Evolutionary conservation across 768 basidiomycete species (phyloP), one percentile per base, ranked within the genome.

Genomic region (Lentinus brumalis): DNA sequence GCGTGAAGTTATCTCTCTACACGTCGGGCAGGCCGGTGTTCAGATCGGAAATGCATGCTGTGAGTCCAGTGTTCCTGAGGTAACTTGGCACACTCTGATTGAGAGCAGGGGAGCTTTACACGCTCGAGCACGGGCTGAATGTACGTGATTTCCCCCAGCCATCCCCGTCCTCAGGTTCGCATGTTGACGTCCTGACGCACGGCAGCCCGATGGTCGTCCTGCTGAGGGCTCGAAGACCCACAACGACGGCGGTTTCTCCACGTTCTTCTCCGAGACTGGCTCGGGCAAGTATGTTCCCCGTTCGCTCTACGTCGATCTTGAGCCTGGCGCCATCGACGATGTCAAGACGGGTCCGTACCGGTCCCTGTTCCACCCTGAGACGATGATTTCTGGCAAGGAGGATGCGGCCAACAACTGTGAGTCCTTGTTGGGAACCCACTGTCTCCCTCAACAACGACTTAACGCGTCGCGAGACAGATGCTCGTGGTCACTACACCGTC

Each of bases 351-450:
- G 96, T 68, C 83, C 87, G 44, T 97, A 98, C 80, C 84, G 92
- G 74, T 88, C 89, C 61, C 86, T 99, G 31, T 99, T 99, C 81
- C 96, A 99, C 76, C 96, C 96, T 0, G 96, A 98, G 80, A 92
- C 94, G 50, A 85, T 99, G 79, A 88, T 98, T 75, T 90, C 91
- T 57, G 96, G 96, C 71, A 98, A 98, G 79, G 96, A 99, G 81
- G 96, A 99, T 71, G 96, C 96, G 52, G 96, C 96, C 66, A 99
- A 97, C 83, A 99, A 99, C 77, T 99, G 95, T 95, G 73, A 74
- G 86, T 75, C n/a, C 21, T 60, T 58, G 18, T 49, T 49, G 46
- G 5, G 21, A 15, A 26, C 46, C 18, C 53, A 5, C 11, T 31
- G 21, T 9, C 10, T 16, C 6, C 16, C 21, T 26, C 32, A 30